Percentiles rank a stretch among this genome's conserved stretches.
Evolutionary conservation across 2,329 filamentous ascomycete species (phyloP).

Genomic region (Cladophialophora carrionii): DNA sequence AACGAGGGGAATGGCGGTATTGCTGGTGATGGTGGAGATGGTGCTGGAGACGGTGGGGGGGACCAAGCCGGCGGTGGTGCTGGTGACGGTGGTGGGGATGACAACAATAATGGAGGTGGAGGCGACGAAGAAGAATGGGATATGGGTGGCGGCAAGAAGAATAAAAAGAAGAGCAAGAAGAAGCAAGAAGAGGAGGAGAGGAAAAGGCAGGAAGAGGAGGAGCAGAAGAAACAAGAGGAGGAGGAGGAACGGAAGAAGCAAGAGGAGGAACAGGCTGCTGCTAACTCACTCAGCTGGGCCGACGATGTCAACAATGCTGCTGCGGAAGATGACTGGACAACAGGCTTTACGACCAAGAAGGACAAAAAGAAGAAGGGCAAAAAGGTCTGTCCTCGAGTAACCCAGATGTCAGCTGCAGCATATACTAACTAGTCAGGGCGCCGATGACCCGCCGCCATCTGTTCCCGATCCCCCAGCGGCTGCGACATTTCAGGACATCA

Average conservation of each 20-base stretch:
- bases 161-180: conserved; percentile 44
- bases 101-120: conserved; percentile 48
- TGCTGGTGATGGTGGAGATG: conserved; percentile 43
- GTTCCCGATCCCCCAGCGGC: conserved; percentile 45
- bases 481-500: conserved; percentile 70
- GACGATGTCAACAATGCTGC: conserved; percentile 48
- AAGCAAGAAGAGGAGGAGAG: conserved; percentile 42
- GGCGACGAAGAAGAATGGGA: conserved; percentile 50
- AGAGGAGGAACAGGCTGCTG: conserved; percentile 42
- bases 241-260: conserved; percentile 43
- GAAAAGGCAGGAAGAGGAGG: conserved; percentile 43
- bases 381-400: conserved; percentile 49
- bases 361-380: conserved; percentile 60
- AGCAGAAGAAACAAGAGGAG: conserved; percentile 42
- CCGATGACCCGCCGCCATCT: conserved; percentile 42
- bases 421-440: conserved; percentile 36
- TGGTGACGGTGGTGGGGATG: conserved; percentile 42
- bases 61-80: conserved; percentile 41
- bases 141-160: conserved; percentile 43
- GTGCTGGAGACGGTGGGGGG: conserved; percentile 44
- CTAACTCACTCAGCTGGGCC: conserved; percentile 50
- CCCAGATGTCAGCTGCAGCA: not conserved
- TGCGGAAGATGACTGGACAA: conserved; percentile 57
- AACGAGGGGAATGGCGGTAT: conserved; percentile 50
- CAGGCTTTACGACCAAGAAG: conserved; percentile 50